Conservation (phyloP, 2,329 filamentous ascomycete species). For the Parastagonospora avenae region DNA sequence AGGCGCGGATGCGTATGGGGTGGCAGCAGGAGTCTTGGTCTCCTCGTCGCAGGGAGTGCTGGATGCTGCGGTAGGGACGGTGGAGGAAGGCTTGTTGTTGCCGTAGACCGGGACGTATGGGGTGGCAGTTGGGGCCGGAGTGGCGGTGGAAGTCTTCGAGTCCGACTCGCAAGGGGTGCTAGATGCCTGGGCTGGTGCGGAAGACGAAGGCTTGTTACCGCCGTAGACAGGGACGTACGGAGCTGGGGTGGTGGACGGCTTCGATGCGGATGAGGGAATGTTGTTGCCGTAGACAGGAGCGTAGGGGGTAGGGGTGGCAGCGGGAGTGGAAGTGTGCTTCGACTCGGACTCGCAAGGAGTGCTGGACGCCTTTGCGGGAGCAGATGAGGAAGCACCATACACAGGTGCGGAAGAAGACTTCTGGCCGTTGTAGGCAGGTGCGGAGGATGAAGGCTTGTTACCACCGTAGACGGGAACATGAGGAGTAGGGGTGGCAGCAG, state of each 20-base stretch:
- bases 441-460: no score
- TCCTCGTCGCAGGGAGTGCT: conserved; percentile 14
- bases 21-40: conserved; percentile 10
- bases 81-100: not conserved
- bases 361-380: conserved; percentile 6
- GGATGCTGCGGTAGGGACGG: conserved; percentile 3
- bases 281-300: not conserved
- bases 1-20: not conserved
- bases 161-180: conserved; percentile 10
- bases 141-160: no score
- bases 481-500: conserved; percentile 4
- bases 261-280: not conserved
- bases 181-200: conserved; percentile 6
- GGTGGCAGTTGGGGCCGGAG: not conserved
- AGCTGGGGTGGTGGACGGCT: not conserved
- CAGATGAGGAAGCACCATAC: not conserved
- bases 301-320: not conserved
- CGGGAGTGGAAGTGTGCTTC: no score
- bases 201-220: not conserved
- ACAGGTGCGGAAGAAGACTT: not conserved
- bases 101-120: not conserved
- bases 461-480: not conserved
- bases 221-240: not conserved
- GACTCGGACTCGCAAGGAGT: conserved; percentile 6
- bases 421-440: no score